Conservation (phyloP, 1,284 basidiomycete species). For the Cerrena zonata region DNA sequence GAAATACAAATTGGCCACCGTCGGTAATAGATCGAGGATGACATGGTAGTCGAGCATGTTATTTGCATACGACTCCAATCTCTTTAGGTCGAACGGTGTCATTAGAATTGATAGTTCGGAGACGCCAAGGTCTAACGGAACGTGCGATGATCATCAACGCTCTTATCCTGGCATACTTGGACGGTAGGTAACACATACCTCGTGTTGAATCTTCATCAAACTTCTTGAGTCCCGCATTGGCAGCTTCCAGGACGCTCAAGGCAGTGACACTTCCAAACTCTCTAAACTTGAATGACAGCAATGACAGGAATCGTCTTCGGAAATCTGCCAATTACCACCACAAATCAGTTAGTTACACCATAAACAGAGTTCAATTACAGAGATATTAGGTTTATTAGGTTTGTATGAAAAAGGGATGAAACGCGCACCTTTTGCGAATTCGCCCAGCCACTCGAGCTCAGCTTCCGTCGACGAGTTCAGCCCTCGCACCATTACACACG, state of each 20-base stretch:
- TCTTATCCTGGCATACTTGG: background rate
- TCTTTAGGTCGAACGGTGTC: conserved; percentile 93
- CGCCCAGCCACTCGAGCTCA: conserved; percentile 78
- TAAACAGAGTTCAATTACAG: background rate
- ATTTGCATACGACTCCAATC: conserved; percentile 91
- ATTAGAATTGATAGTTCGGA: conserved; percentile 71
- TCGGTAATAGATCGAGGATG: conserved; percentile 86
- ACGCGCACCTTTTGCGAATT: conserved; percentile 77
- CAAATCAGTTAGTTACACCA: background rate
- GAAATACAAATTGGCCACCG: conserved; percentile 79
- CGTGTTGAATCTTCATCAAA: conserved; percentile 39
- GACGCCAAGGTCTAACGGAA: conserved; percentile 50
- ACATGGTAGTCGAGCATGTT: conserved; percentile 97
- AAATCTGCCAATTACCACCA: conserved; percentile 59
- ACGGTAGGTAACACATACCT: conserved; percentile 29
- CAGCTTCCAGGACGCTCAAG: conserved; percentile 84
- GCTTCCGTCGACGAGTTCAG: conserved; percentile 63
- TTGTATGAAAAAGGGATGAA: background rate
- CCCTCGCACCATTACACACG: conserved; percentile 85
- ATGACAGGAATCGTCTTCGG: conserved; percentile 80
- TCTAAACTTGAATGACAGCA: conserved; percentile 92
- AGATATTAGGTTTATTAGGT: background rate
- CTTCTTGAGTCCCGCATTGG: conserved; percentile 60
- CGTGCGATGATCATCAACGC: background rate
- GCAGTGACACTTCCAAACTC: conserved; percentile 86